Evolutionary conservation across 805 yeast genomes (phyloP), one percentile per base, ranked within the genome.

Genomic region (Wickerhamiella qilinensis): DNA sequence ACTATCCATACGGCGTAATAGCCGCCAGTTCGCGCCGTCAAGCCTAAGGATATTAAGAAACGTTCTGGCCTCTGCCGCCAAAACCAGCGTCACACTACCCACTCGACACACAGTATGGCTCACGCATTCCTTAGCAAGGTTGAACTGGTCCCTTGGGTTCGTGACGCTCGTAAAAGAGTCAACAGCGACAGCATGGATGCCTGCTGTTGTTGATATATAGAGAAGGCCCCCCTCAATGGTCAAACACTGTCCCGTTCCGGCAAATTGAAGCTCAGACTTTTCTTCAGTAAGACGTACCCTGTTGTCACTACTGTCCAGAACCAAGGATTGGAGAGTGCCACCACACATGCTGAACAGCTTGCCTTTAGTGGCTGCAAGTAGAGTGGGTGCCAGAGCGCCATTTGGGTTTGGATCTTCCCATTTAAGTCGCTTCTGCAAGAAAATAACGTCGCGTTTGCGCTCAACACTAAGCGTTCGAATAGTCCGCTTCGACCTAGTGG

Each of bases 161-260:
- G 29, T 28, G 11, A 34, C 5, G 8, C 29, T 8, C 21, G 22
- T 3, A n/a, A 5, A 12, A 16, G 12, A 11, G 3, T 16, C 19
- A 4, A 30, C 16, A 22, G 21, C 30, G 14, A 38, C 9, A 16
- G 8, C 20, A 3, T 20, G 16, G 7, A 38, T 31, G 2, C 41
- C 41, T 4, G 16, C 24, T 2, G 38, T 30, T n/a, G 38, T 38
- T n/a, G 39, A 37, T n/a, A n/a, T n/a, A n/a, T n/a, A n/a, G n/a
- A n/a, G n/a, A n/a, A n/a, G n/a, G n/a, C n/a, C n/a, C n/a, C n/a
- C n/a, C n/a, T n/a, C n/a, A n/a, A n/a, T n/a, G n/a, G n/a, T n/a
- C n/a, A n/a, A n/a, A n/a, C n/a, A n/a, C n/a, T n/a, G n/a, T n/a
- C n/a, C n/a, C n/a, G n/a, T n/a, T n/a, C n/a, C n/a, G n/a, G n/a